Base-by-base conservation (phyloP, 345 rosid genomes). In the Citrus hindsii region DNA sequence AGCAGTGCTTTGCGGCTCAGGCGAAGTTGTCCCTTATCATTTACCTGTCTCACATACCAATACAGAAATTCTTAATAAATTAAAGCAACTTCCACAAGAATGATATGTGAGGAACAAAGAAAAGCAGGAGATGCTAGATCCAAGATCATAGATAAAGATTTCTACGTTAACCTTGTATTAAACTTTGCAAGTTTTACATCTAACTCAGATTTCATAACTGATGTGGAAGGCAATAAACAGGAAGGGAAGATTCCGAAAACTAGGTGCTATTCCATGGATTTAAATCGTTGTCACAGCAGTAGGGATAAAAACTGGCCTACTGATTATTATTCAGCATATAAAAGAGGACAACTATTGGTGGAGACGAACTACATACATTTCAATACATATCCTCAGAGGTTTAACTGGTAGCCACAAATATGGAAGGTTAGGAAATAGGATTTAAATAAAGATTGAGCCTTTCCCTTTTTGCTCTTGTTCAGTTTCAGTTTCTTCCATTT, bases 11-110 rank as follows among this genome's bases (percentile, higher is more conserved):
- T 83, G 48, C 92, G 97, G 82, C 99, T 96, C 64, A 94, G 94
- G 55, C 98, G 93, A 79, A 96, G 97, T 82, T 96, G 99, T 71
- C 99, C 99, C 82, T 96, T 96, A 69, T 87, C 94, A 77, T 94
- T 94, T 78, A 96, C 89, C 99, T 95, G 89, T 37, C 82, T 79
- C 69, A 42, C 40, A 79, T 9, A 13, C 8, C 32, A 10, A 51
- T 22, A 80, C 46, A 71, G 27, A 69, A 27, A 33, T 42, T 76
- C 7, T 56, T 46, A 24, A 16, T 16, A 66, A 48, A 25, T 27
- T 25, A 58, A 27, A 40, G n/a, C 77, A 59, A 62, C 28, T 51
- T n/a, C n/a, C 7, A 12, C 14, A 66, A n/a, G 32, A 13, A 51
- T 4, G 53, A 51, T 53, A 71, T 30, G 21, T 22, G 14, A 22